Conservation (phyloP, 2,329 filamentous ascomycete genomes). For the Xylariomycetidae sp. region DNA sequence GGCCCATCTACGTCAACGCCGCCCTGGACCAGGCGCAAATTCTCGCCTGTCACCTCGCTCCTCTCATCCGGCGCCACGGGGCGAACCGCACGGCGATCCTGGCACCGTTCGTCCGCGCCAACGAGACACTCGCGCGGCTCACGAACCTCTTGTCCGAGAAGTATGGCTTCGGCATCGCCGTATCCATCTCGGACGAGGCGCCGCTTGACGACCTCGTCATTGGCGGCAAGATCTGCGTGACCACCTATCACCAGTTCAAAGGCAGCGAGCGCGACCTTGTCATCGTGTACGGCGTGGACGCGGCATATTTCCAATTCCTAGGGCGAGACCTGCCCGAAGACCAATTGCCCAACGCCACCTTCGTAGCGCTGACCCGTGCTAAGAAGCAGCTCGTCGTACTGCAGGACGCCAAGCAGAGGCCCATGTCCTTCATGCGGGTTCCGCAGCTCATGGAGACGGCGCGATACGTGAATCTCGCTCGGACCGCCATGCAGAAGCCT, state of each 20-base stretch:
- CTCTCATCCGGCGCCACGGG: conserved; percentile 18
- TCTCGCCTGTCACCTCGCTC: conserved; percentile 13
- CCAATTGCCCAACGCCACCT: conserved; percentile 22
- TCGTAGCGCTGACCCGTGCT: conserved; percentile 27
- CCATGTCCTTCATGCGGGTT: conserved; percentile 21
- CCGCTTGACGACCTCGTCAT: conserved; percentile 20
- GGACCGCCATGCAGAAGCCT: neutral
- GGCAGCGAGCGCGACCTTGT: conserved; percentile 26
- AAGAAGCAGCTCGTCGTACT: conserved; percentile 24
- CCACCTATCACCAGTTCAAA: conserved; percentile 30
- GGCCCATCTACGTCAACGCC: conserved; percentile 21
- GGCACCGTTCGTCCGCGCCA: conserved; percentile 8
- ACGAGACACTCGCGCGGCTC: conserved; percentile 6
- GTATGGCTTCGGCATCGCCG: conserved; percentile 16
- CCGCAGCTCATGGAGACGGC: conserved; percentile 1
- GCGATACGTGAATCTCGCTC: neutral
- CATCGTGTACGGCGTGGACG: conserved; percentile 22
- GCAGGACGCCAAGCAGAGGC: conserved; percentile 8
- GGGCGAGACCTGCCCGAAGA: conserved; percentile 24
- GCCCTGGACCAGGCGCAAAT: conserved; percentile 2
- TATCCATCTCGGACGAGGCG: conserved; percentile 18
- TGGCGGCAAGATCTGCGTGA: conserved; percentile 23
- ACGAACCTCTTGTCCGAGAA: conserved; percentile 10
- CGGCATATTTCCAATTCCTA: conserved; percentile 18
- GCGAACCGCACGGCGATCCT: conserved; percentile 12